phyloP scores from a whole-genome alignment of 73 alveolate genomes.

The Blepharisma japonicum region DNA sequence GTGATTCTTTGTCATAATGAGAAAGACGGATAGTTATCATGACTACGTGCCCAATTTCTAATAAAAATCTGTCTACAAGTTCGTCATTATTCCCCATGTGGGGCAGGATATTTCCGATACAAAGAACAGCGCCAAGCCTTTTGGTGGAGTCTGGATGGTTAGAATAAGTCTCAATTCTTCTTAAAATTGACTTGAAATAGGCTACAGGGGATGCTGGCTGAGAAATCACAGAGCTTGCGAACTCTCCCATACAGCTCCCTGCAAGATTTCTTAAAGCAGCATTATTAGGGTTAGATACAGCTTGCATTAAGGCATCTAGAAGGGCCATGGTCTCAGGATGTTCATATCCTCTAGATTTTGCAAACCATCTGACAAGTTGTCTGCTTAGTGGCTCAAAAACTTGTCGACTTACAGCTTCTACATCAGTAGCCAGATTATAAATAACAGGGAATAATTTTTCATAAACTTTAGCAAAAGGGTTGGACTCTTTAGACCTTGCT shows the following conservation, averaged over 20 bases:
- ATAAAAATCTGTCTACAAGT: constrained; percentile 69
- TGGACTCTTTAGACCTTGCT: constrained; percentile 47
- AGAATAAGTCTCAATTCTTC: constrained; percentile 87
- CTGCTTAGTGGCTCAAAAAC: constrained; percentile 73
- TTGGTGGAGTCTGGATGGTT: constrained; percentile 93
- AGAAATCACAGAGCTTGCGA: constrained; percentile 60
- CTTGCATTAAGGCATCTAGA: constrained; percentile 85
- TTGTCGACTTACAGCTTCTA: constrained; percentile 66
- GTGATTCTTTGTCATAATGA: constrained; percentile 58
- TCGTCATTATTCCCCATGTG: constrained; percentile 55
- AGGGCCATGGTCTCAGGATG: constrained; percentile 82
- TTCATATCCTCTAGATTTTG: constrained; percentile 80
- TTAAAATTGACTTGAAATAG: constrained; percentile 81
- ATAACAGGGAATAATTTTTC: constrained; percentile 67
- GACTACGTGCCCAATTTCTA: constrained; percentile 75
- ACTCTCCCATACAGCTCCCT: constrained; percentile 84
- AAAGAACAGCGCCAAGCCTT: constrained; percentile 79
- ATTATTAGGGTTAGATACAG: constrained; percentile 78
- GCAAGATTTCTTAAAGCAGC: constrained; percentile 74
- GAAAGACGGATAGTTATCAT: constrained; percentile 68
- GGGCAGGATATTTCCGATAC: constrained; percentile 70
- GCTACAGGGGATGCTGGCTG: constrained; percentile 60
- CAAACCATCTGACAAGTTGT: constrained; percentile 95
- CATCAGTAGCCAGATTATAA: constrained; percentile 47
- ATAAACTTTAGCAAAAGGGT: constrained; percentile 68